Evolutionary conservation across 2,329 filamentous ascomycete genomes (phyloP).

Genomic region (Ascosphaera apis): DNA sequence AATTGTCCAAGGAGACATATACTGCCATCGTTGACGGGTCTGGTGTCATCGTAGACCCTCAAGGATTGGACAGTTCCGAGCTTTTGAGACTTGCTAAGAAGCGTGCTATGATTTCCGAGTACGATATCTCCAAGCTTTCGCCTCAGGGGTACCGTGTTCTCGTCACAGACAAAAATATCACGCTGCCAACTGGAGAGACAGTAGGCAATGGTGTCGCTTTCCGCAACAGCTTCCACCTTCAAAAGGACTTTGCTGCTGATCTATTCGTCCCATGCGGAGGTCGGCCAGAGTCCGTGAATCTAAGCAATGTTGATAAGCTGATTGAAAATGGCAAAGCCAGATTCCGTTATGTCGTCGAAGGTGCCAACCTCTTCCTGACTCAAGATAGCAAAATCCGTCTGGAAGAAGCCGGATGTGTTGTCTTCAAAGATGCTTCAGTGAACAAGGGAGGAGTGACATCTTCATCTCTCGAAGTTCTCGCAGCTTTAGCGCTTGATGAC

Average conservation of each 20-base stretch:
- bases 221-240: constrained; percentile 93
- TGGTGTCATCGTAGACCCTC: constrained; percentile 80
- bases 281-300: constrained; percentile 86
- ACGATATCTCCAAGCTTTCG: constrained; percentile 66
- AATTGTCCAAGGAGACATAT: constrained; percentile 90
- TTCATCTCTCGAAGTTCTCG: constrained; percentile 86
- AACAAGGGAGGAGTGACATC: constrained; percentile 98
- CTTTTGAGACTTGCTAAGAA: constrained; percentile 63
- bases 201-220: constrained; percentile 82
- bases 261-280: constrained; percentile 91
- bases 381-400: constrained; percentile 92
- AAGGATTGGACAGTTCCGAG: constrained; percentile 68
- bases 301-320: constrained; percentile 64
- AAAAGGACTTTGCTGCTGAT: constrained; percentile 54
- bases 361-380: constrained; percentile 95
- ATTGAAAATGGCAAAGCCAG: constrained; percentile 73
- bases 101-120: constrained; percentile 75
- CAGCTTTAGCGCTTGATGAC: constrained; percentile 85
- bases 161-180: constrained; percentile 73
- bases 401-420: constrained; percentile 78
- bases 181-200: constrained; percentile 66
- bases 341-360: constrained; percentile 91
- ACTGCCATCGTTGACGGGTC: constrained; percentile 88
- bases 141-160: constrained; percentile 74
- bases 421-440: constrained; percentile 94